Evolutionary conservation across 306 rosid genomes (phyloP).

Genomic region (Inga oerstediana): DNA sequence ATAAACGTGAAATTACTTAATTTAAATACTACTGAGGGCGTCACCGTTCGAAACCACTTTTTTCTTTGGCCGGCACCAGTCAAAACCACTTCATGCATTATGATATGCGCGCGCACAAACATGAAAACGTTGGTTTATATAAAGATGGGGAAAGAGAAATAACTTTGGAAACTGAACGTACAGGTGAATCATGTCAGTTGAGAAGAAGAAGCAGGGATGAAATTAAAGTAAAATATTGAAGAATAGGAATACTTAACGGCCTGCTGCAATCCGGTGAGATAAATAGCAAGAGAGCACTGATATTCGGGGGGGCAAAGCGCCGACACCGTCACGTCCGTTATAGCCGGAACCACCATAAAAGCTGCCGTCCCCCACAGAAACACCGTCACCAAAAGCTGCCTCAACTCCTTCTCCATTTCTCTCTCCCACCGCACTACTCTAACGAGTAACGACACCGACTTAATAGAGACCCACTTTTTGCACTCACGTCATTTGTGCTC

Average conservation of each 20-base stretch:
- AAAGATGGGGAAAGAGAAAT: neutral
- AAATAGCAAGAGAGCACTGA: conserved; percentile 85
- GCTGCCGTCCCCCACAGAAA: conserved; percentile 42
- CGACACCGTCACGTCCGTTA: conserved; percentile 68
- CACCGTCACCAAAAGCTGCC: conserved; percentile 66
- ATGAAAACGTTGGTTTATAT: neutral
- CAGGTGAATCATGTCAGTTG: neutral
- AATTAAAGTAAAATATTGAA: neutral
- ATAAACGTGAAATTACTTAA: neutral
- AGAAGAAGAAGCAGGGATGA: neutral
- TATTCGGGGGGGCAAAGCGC: conserved; percentile 78
- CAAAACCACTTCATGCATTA: neutral
- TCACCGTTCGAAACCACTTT: neutral
- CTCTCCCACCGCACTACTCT: too few species aligned
- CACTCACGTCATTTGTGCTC: neutral
- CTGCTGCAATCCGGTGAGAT: conserved; percentile 78
- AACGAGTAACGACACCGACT: neutral
- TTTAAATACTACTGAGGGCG: neutral
- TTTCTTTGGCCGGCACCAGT: too few species aligned
- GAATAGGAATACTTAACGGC: conserved; percentile 52
- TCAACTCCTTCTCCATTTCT: conserved; percentile 37
- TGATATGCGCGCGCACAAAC: neutral
- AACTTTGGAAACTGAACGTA: neutral
- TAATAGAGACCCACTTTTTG: neutral
- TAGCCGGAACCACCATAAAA: conserved; percentile 47